phyloP scores from a whole-genome alignment of 1,284 basidiomycete species.

The Ceratorhiza oryzae-sativae region DNA sequence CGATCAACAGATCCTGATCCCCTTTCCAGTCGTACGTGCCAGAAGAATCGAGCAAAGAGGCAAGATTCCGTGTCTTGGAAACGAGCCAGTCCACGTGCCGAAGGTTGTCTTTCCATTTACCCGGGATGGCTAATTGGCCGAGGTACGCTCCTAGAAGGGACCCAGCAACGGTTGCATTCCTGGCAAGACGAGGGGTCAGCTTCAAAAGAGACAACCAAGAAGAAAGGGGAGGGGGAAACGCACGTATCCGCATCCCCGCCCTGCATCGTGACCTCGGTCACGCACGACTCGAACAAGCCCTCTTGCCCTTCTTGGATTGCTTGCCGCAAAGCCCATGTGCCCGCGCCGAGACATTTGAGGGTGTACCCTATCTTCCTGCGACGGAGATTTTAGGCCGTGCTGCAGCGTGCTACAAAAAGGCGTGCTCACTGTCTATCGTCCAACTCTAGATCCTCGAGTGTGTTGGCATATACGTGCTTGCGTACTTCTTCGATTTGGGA shows the following conservation, averaged over 20 bases:
- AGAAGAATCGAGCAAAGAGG: not conserved
- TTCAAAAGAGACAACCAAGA: not conserved
- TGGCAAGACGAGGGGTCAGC: not conserved
- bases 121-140: not conserved
- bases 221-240: not conserved
- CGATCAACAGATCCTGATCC: constrained; percentile 33
- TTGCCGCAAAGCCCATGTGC: constrained; percentile 37
- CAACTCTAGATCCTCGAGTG: constrained; percentile 19
- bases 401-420: not conserved
- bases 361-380: constrained; percentile 38
- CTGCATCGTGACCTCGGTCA: constrained; percentile 40
- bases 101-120: constrained; percentile 26
- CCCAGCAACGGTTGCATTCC: constrained; percentile 37
- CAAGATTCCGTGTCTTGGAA: constrained; percentile 15
- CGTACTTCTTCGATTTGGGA: constrained; percentile 18
- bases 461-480: constrained; percentile 16
- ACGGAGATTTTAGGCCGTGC: too few relatives aligned
- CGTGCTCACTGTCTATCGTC: constrained; percentile 28
- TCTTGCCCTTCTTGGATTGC: not conserved
- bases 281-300: constrained; percentile 25
- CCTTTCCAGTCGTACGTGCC: not conserved
- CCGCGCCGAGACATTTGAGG: constrained; percentile 37
- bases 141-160: constrained; percentile 34
- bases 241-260: constrained; percentile 38
- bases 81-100: constrained; percentile 27